A percentile compares a stretch with the other conserved stretches of the same genome.
phyloP scores from a whole-genome alignment of 2,329 filamentous ascomycete genomes.

The Magnaporthiopsis incrustans region DNA sequence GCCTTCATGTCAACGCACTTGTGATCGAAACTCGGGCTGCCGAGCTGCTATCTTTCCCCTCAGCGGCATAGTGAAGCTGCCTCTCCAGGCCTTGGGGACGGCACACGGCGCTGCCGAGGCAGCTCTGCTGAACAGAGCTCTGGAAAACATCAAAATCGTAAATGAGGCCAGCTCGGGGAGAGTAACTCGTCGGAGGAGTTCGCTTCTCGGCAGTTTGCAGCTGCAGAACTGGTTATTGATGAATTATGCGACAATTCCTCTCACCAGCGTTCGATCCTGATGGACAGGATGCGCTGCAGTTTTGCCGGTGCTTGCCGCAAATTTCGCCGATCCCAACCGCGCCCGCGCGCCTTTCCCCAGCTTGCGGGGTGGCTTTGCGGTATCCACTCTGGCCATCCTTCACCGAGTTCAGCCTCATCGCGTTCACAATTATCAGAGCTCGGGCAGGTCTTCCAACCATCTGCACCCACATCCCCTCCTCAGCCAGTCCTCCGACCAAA shows the following conservation, averaged over 20 bases:
- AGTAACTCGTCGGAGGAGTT: background rate
- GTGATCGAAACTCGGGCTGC: conserved; percentile 42
- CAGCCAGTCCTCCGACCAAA: background rate
- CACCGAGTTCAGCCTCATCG: conserved; percentile 2
- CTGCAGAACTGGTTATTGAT: background rate
- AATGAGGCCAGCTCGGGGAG: background rate
- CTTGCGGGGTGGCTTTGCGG: background rate
- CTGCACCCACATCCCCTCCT: background rate
- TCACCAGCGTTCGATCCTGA: background rate
- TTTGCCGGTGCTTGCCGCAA: background rate
- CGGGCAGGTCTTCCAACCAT: background rate
- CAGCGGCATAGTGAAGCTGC: conserved; percentile 61
- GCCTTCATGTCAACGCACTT: conserved; percentile 31
- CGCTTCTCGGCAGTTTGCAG: background rate
- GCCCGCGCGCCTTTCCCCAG: background rate
- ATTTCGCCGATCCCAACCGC: conserved; percentile 1
- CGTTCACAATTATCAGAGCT: background rate
- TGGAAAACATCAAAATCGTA: conserved; percentile 47
- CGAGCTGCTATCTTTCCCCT: conserved; percentile 64
- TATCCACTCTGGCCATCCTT: background rate
- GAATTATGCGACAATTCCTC: background rate
- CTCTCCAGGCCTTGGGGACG: conserved; percentile 16
- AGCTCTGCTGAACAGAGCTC: conserved; percentile 44
- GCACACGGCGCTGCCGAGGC: conserved; percentile 37
- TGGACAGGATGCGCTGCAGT: background rate